Conservation (phyloP, 1,284 basidiomycete genomes). For the Sporisorium reilianum region DNA sequence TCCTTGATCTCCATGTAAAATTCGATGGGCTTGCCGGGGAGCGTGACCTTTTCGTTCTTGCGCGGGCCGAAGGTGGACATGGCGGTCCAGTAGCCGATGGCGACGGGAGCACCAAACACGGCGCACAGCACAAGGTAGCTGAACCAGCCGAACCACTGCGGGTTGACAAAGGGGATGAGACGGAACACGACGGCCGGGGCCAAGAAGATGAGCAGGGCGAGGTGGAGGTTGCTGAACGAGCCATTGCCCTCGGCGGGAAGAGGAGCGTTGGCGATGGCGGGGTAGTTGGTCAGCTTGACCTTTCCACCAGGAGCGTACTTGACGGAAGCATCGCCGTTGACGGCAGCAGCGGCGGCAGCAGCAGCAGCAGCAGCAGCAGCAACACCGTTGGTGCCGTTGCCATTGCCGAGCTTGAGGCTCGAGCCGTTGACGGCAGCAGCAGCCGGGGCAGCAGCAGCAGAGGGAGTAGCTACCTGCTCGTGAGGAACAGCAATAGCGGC, state of each 20-base stretch:
- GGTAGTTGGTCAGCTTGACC: conserved; percentile 67
- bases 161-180: conserved; percentile 66
- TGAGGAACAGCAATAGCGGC: conserved; percentile 20
- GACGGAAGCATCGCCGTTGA: conserved; percentile 20
- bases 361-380: too few relatives aligned
- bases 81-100: conserved; percentile 89
- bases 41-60: conserved; percentile 84
- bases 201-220: conserved; percentile 75
- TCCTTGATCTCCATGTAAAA: conserved; percentile 94
- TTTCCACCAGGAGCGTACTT: conserved; percentile 65
- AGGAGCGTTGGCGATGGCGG: conserved; percentile 64
- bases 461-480: conserved; percentile 10
- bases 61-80: conserved; percentile 85
- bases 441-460: not conserved
- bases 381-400: conserved; percentile 11
- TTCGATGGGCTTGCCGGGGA: conserved; percentile 81
- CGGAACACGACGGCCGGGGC: conserved; percentile 65
- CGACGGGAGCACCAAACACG: conserved; percentile 81
- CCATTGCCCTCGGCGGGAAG: conserved; percentile 70
- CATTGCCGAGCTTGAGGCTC: conserved; percentile 36
- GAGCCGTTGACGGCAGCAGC: conserved; percentile 17
- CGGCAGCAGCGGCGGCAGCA: conserved; percentile 5
- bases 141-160: conserved; percentile 66
- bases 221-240: conserved; percentile 73
- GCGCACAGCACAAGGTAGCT: conserved; percentile 74